A percentile compares a stretch with the other conserved stretches of the same genome.
These are phyloP conservation scores for Trichosporon sp. DNA, from an alignment of 1,284 basidiomycete species.

Conservation along the genomic window DNA sequence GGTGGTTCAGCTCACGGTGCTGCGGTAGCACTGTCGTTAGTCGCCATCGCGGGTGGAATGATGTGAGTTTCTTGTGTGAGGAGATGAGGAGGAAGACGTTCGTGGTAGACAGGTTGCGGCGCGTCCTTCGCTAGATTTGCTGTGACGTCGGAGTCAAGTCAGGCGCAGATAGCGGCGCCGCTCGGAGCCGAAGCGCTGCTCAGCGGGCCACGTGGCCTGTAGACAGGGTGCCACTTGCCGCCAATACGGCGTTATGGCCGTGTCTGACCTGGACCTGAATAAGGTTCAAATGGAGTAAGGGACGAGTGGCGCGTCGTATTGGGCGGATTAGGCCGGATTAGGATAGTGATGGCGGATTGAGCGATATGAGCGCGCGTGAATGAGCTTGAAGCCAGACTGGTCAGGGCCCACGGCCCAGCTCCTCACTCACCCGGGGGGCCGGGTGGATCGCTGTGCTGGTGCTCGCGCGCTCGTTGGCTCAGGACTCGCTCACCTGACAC, in stretches of 20 bases:
- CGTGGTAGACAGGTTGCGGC: background rate
- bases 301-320: background rate
- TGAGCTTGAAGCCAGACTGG: background rate
- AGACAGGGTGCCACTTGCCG: background rate
- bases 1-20: background rate
- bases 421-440: conserved; percentile 1
- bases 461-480: background rate
- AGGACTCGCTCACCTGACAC: background rate
- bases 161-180: background rate
- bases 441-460: background rate
- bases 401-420: background rate
- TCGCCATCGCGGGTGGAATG: background rate
- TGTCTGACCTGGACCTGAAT: background rate
- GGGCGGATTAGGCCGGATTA: background rate
- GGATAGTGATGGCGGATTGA: background rate
- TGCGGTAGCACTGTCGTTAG: background rate
- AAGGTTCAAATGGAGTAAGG: background rate
- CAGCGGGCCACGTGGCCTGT: background rate
- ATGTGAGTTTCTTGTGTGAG: background rate
- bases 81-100: background rate
- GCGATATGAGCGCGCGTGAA: background rate
- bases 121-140: background rate
- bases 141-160: background rate
- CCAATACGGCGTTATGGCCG: background rate
- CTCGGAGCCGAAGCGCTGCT: background rate